phyloP scores from a whole-genome alignment of 2,329 filamentous ascomycete genomes.

The Ophiostoma tasmaniense region DNA sequence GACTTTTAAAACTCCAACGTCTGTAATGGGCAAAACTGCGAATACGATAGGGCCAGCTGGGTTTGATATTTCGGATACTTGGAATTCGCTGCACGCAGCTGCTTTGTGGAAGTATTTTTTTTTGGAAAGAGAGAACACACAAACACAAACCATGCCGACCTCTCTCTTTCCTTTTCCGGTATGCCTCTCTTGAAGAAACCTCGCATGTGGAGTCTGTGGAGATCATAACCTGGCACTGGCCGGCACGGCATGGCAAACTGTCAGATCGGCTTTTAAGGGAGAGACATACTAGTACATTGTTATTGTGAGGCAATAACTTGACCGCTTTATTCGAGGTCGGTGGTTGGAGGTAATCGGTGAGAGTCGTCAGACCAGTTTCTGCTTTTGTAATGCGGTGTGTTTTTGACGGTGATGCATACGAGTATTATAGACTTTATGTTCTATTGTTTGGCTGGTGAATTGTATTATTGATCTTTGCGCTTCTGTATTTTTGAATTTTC shows the following conservation, averaged over 20 bases:
- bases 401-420: not conserved
- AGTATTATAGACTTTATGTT: not conserved
- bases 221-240: not conserved
- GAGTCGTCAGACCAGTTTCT: not conserved
- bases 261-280: not conserved
- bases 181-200: not conserved
- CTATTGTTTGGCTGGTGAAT: not conserved
- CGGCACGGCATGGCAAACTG: not conserved
- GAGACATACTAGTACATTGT: not conserved
- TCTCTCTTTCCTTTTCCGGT: not conserved
- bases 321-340: not conserved
- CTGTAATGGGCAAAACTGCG: not conserved
- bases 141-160: no score
- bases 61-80: not conserved
- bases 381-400: not conserved
- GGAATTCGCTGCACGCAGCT: not conserved
- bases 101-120: not conserved
- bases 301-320: not conserved
- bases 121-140: not conserved
- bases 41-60: not conserved
- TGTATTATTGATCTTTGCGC: not conserved
- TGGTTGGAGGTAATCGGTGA: not conserved
- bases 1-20: not conserved
- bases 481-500: not conserved
- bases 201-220: not conserved